These are phyloP conservation scores for Gaultheria prostrata DNA, from an alignment of 148 eudicot genomes.

Conservation along the genomic window DNA sequence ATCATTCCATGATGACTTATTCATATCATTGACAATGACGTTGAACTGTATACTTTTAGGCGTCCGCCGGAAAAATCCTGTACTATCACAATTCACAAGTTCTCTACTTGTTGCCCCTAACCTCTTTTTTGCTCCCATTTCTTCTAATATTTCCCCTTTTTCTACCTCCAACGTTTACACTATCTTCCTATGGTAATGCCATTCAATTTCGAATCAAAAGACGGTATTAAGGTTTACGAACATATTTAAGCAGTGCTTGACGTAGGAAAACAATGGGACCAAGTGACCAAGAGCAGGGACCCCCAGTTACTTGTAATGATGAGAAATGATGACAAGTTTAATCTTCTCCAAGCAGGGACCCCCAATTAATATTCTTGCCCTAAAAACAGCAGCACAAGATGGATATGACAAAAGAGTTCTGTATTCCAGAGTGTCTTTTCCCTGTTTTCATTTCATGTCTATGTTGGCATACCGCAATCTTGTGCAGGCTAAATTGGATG, in stretches of 20 bases:
- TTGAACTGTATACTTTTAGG: not conserved
- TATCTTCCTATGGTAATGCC: not conserved
- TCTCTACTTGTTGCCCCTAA: not conserved
- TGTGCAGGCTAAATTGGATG: slow-evolving; percentile 71
- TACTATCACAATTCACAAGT: not conserved
- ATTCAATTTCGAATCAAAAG: not conserved
- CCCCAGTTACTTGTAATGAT: not conserved
- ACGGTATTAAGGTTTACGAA: not conserved
- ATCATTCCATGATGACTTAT: not conserved
- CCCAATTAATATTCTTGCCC: not conserved
- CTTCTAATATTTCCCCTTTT: not conserved
- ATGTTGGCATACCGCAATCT: not conserved
- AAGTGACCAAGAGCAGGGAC: too few relatives aligned
- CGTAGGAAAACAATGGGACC: not conserved
- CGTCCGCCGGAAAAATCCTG: not conserved
- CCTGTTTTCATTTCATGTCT: not conserved
- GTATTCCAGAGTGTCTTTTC: not conserved
- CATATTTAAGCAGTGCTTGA: not conserved
- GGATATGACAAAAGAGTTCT: not conserved
- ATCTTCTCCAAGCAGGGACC: not conserved
- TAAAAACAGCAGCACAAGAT: not conserved
- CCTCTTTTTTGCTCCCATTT: not conserved
- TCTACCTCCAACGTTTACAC: not conserved
- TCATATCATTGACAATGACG: not conserved
- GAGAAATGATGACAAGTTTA: not conserved